phyloP scores from a whole-genome alignment of 805 yeast species.

The Alloascoidea hylecoeti region DNA sequence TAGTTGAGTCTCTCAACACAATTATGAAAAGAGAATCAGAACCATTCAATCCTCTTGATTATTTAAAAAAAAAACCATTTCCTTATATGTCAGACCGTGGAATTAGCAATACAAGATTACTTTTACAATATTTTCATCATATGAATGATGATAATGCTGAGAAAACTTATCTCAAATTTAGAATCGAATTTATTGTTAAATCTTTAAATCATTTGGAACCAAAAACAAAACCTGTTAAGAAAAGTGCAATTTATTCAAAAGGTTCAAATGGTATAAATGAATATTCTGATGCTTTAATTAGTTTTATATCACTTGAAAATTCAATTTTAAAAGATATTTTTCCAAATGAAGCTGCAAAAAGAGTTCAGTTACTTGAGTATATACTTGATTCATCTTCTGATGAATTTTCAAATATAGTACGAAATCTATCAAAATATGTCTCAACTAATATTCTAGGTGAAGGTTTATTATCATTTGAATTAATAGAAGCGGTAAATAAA shows the following conservation, averaged over 20 bases:
- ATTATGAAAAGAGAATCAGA: conserved; percentile 9
- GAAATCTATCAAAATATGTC: conserved; percentile 23
- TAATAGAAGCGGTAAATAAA: conserved; percentile 32
- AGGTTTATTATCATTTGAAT: conserved; percentile 41
- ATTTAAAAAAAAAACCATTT: neutral
- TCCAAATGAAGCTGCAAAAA: conserved; percentile 17
- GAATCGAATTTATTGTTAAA: conserved; percentile 25
- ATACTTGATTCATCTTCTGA: conserved; percentile 22
- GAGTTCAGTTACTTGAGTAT: conserved; percentile 16
- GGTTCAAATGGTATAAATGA: conserved; percentile 44
- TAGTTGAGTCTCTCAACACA: neutral
- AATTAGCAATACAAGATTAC: conserved; percentile 12
- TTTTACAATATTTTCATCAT: neutral
- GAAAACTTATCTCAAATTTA: conserved; percentile 24
- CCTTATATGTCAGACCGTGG: conserved; percentile 16
- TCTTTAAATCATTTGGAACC: conserved; percentile 31
- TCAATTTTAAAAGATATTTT: conserved; percentile 29
- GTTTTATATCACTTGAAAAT: conserved; percentile 33
- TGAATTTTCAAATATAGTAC: conserved; percentile 23
- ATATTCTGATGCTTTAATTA: conserved; percentile 37
- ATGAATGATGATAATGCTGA: no score
- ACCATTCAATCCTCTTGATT: neutral
- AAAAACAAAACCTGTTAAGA: conserved; percentile 13
- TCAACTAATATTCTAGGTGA: conserved; percentile 28
- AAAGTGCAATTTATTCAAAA: conserved; percentile 39